These are phyloP conservation scores for Blumeria hordei DNA, from an alignment of 2,329 filamentous ascomycete species.

Conservation along the genomic window DNA sequence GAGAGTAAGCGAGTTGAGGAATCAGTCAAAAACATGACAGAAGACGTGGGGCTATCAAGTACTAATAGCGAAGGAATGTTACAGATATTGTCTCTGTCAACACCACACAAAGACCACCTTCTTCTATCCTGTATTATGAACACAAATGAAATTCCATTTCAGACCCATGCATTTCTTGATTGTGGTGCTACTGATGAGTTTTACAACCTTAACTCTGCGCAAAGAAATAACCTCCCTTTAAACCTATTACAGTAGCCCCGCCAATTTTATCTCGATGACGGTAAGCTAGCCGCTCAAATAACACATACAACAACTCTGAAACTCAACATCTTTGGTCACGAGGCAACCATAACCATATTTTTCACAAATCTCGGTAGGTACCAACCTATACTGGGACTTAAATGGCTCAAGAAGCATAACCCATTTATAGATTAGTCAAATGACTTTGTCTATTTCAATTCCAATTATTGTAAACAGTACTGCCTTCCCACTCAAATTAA, in stretches of 20 bases:
- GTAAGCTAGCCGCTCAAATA: background rate
- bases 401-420: background rate
- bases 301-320: background rate
- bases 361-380: background rate
- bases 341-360: background rate
- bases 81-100: conserved; percentile 1
- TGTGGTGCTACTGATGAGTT: too few species aligned
- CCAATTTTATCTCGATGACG: too few species aligned
- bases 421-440: background rate
- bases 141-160: too few species aligned
- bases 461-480: background rate
- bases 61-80: background rate
- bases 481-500: background rate
- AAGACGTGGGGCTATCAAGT: background rate
- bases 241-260: too few species aligned
- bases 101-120: conserved; percentile 1
- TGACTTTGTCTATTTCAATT: background rate
- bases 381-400: background rate
- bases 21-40: background rate
- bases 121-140: too few species aligned
- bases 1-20: background rate
- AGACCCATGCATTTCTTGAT: too few species aligned
- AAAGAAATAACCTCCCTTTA: too few species aligned
- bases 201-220: too few species aligned
- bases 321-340: background rate